phyloP scores from a whole-genome alignment of 345 rosid species.

The Linum trigynum region DNA sequence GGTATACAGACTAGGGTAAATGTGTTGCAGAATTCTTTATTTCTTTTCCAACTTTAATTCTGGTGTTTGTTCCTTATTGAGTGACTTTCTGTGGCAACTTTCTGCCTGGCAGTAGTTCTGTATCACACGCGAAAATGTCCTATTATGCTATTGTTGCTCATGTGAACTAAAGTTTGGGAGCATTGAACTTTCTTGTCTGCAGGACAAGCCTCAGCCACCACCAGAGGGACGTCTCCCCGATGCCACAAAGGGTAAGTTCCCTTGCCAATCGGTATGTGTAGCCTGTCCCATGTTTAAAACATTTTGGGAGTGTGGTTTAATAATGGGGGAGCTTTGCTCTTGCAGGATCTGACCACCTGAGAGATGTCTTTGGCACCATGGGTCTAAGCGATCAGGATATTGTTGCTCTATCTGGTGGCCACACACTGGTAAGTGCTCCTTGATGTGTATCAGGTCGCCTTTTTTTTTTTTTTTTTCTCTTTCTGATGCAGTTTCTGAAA shows the following conservation, averaged over 20 bases:
- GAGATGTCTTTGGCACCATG: slow-evolving; percentile 60
- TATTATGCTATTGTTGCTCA: too few species aligned
- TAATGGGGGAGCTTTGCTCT: background rate
- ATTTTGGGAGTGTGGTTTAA: background rate
- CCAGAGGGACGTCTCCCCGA: slow-evolving; percentile 98
- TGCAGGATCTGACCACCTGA: slow-evolving; percentile 75
- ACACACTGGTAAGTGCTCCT: slow-evolving; percentile 52
- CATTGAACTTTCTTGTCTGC: slow-evolving; percentile 5
- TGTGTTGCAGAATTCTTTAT: too few species aligned
- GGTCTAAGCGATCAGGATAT: slow-evolving; percentile 86
- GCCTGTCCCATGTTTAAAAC: background rate
- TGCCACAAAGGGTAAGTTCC: slow-evolving; percentile 65
- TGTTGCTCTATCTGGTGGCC: slow-evolving; percentile 90
- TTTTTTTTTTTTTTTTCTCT: too few species aligned
- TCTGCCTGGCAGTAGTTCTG: too few species aligned
- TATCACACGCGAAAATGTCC: too few species aligned
- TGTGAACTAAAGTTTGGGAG: too few species aligned
- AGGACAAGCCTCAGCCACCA: slow-evolving; percentile 92
- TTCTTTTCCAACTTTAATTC: too few species aligned
- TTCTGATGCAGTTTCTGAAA: background rate
- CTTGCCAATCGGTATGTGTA: background rate
- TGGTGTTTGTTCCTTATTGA: too few species aligned
- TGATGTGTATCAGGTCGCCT: background rate
- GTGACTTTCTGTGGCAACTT: too few species aligned
- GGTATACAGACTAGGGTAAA: too few species aligned